These are phyloP conservation scores for Aspergillus pseudotamarii DNA, from an alignment of 2,329 filamentous ascomycete species.

Conservation along the genomic window DNA sequence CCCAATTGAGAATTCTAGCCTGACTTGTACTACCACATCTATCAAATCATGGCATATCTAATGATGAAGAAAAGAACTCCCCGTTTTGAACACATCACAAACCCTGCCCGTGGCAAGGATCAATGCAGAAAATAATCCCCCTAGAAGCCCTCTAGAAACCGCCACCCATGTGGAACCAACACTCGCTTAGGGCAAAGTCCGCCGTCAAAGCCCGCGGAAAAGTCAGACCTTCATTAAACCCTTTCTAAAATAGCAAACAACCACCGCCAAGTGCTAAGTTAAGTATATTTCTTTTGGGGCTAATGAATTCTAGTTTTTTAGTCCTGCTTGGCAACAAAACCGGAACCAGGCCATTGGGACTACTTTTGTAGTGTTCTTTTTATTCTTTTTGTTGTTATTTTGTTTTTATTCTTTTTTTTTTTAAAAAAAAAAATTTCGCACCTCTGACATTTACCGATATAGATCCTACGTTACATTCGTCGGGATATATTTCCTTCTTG, in stretches of 20 bases:
- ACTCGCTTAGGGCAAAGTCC: neutral
- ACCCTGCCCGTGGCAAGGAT: neutral
- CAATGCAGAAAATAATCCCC: neutral
- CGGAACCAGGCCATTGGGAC: no score
- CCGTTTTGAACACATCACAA: neutral
- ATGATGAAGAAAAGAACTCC: neutral
- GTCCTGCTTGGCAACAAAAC: neutral
- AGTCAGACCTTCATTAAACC: neutral
- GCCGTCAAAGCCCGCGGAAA: neutral
- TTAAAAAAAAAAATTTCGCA: accelerated
- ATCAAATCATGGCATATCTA: neutral
- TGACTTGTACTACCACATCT: no score
- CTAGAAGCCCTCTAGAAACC: neutral
- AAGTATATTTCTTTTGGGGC: neutral
- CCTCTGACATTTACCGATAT: neutral
- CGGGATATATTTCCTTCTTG: neutral
- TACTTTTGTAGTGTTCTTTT: neutral
- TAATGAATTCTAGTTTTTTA: neutral
- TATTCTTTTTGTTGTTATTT: neutral
- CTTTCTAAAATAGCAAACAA: neutral
- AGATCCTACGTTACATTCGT: neutral
- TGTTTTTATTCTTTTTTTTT: neutral
- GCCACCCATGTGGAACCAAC: neutral
- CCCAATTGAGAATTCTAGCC: neutral
- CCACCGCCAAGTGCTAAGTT: neutral